Evolutionary conservation across 768 basidiomycete species (phyloP), one percentile per base, ranked within the genome.

Genomic region (Pisolithus tinctorius): DNA sequence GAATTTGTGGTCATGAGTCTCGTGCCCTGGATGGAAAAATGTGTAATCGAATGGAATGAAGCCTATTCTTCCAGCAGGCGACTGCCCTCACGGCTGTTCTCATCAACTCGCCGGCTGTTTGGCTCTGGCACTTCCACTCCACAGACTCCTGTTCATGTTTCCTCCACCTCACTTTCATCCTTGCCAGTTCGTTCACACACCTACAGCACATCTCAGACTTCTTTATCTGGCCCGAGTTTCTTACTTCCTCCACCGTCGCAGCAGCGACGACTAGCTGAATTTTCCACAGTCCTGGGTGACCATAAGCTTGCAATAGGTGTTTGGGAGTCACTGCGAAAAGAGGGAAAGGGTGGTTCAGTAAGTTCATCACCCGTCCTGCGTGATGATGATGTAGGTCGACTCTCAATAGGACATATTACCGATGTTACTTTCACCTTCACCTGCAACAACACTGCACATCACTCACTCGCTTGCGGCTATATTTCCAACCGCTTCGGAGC

Each of bases 11-110:
- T 85, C 10, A 91, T 88, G 82, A 93, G 88, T 62, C 68, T 98
- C 42, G 66, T 97, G 3, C 94, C 94, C 1, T 97, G 90, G 90
- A 94, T 98, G 91, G 95, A 98, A 70, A 90, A 86, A 61, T 86
- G 84, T 65, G 88, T 94, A 5, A 58, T 91, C 43, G 90, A 95
- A 56, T 95, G 93, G 91, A 97, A 96, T 63, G 94, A 98, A 71
- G 75, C 75, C 75, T 88, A 85, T 66, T 80, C 81, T 4, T 86
- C 86, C 6, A 85, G 83, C 13, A 80, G 86, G 47, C 76, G 89
- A 13, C 70, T 92, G n/a, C 87, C 88, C 5, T 91, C 83, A 1
- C 83, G 88, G 5, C 67, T 93, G n/a, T 89, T 93, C 63, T 85
- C 88, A 16, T 91, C 90, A 4, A 92, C 89, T 23, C 82, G 88